Percentiles rank a stretch among this genome's conserved stretches.
phyloP scores from a whole-genome alignment of 2,329 filamentous ascomycete genomes.

The Pseudomassariella vexata region DNA sequence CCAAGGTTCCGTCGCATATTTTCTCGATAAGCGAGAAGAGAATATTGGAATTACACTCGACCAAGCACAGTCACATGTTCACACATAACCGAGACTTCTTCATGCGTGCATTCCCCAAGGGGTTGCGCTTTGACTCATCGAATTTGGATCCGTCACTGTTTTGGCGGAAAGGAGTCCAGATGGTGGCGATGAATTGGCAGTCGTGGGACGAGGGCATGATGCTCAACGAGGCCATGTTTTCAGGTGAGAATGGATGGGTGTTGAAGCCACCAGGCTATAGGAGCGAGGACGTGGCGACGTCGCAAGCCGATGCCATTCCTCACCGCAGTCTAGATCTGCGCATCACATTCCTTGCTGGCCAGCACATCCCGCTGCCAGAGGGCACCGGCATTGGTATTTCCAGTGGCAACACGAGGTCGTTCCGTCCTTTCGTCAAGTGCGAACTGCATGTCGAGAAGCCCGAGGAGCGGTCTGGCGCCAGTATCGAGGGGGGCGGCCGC shows the following conservation, averaged over 20 bases:
- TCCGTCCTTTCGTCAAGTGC: slow-evolving; percentile 71
- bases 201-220: slow-evolving; percentile 91
- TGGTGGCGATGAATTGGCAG: slow-evolving; percentile 98
- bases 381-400: slow-evolving; percentile 36
- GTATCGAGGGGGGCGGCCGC: slow-evolving; percentile 34
- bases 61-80: slow-evolving; percentile 70
- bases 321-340: slow-evolving; percentile 57
- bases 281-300: slow-evolving; percentile 31
- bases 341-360: slow-evolving; percentile 71
- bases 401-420: slow-evolving; percentile 40
- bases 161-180: slow-evolving; percentile 93
- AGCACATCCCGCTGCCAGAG: slow-evolving; percentile 60
- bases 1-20: slow-evolving; percentile 60
- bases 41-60: slow-evolving; percentile 53
- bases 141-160: slow-evolving; percentile 90
- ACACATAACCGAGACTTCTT: slow-evolving; percentile 82
- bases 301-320: slow-evolving; percentile 38
- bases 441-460: slow-evolving; percentile 73
- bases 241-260: slow-evolving; percentile 76
- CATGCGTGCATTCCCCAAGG: slow-evolving; percentile 88
- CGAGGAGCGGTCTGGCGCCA: slow-evolving; percentile 26
- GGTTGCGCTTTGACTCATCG: slow-evolving; percentile 73
- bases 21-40: slow-evolving; percentile 84
- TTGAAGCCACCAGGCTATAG: slow-evolving; percentile 76
- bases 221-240: slow-evolving; percentile 97